Conservation (phyloP, 495 filamentous ascomycete genomes). For the Neurospora sp. region DNA sequence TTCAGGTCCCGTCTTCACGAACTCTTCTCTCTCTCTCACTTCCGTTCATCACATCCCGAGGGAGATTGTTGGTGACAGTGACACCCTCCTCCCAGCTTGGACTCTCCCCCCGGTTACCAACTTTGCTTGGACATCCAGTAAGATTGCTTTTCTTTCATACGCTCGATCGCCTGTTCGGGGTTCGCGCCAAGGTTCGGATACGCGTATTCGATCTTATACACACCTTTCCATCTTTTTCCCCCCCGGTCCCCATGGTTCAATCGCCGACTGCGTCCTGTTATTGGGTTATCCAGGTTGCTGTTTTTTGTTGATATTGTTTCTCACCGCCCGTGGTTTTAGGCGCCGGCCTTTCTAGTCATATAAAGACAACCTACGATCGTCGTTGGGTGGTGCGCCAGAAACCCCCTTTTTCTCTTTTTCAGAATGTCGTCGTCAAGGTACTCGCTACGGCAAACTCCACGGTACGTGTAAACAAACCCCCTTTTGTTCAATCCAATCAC, state of each 20-base stretch:
- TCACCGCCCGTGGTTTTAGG: background rate
- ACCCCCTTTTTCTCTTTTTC: background rate
- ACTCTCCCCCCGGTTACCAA: background rate
- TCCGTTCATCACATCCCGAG: background rate
- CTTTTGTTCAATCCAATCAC: background rate
- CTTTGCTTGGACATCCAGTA: background rate
- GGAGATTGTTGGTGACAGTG: background rate
- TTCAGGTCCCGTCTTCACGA: background rate
- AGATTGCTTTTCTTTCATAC: background rate
- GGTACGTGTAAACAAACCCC: conserved; percentile 18
- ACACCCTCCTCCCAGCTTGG: background rate
- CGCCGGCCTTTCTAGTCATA: background rate
- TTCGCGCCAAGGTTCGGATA: background rate
- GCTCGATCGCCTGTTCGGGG: background rate
- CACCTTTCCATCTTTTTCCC: background rate
- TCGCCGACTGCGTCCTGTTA: background rate
- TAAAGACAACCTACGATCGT: background rate
- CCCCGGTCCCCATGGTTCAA: background rate
- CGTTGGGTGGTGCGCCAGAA: background rate
- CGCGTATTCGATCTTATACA: background rate
- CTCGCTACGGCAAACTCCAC: conserved; percentile 42
- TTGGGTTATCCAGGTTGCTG: background rate
- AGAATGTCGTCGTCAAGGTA: conserved; percentile 20
- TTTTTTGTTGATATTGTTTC: background rate
- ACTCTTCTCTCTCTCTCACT: background rate